These are phyloP conservation scores for Boeremia lycopersici DNA, from an alignment of 2,329 filamentous ascomycete species.

Conservation along the genomic window DNA sequence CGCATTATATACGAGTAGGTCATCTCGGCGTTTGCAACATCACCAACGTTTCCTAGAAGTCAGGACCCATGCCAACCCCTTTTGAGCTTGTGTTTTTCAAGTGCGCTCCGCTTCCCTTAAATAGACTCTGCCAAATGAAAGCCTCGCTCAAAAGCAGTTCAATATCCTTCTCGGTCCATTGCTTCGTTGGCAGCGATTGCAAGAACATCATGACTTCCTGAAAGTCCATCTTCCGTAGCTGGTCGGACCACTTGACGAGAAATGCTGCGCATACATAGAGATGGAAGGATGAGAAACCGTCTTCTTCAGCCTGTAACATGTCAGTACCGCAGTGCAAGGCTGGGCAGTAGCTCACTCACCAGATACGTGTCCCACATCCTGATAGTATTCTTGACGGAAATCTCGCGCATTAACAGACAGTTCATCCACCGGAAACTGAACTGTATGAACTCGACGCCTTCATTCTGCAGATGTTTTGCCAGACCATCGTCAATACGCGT, in stretches of 20 bases:
- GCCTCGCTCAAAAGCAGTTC: constrained; percentile 94
- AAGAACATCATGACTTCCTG: constrained; percentile 99
- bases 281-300: constrained; percentile 98
- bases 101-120: constrained; percentile 92
- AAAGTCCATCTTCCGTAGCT: constrained; percentile 96
- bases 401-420: constrained; percentile 95
- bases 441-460: constrained; percentile 97
- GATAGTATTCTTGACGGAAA: constrained; percentile 94
- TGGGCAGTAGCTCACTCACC: constrained; percentile 59
- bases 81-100: constrained; percentile 56
- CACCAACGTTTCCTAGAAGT: constrained; percentile 28
- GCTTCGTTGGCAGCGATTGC: constrained; percentile 87
- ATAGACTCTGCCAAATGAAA: constrained; percentile 98
- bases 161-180: constrained; percentile 98
- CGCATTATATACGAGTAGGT: constrained; percentile 15
- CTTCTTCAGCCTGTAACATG: constrained; percentile 80
- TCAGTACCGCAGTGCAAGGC: constrained; percentile 17
- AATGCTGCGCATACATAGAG: constrained; percentile 98
- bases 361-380: constrained; percentile 99
- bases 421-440: constrained; percentile 99
- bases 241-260: constrained; percentile 96
- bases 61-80: constrained; percentile 49
- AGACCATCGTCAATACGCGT: constrained; percentile 83
- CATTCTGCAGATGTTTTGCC: constrained; percentile 85
- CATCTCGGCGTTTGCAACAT: constrained; percentile 20